Conservation (phyloP, 2,329 filamentous ascomycete species). For the Mariannaea sp. region DNA sequence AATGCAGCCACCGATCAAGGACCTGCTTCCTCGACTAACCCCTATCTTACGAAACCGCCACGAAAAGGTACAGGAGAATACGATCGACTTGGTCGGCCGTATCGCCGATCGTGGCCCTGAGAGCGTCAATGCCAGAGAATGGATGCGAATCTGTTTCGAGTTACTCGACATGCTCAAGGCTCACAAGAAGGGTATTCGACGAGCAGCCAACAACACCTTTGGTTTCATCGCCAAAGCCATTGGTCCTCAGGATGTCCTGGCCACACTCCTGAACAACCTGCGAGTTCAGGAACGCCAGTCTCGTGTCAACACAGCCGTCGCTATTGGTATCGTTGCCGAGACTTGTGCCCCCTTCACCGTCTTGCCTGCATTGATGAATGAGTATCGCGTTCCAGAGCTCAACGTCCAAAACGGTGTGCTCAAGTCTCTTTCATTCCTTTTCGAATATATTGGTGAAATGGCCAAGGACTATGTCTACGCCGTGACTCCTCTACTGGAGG, state of each 20-base stretch:
- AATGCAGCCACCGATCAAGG: slow-evolving; percentile 98
- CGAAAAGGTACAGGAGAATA: slow-evolving; percentile 99
- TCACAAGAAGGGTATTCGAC: slow-evolving; percentile 98
- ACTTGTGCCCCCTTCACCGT: slow-evolving; percentile 98
- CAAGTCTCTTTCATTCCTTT: slow-evolving; percentile 95
- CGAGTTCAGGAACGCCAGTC: slow-evolving; percentile 97
- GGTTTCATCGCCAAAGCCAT: slow-evolving; percentile 99
- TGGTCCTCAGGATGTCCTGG: slow-evolving; percentile 94
- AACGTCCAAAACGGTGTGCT: slow-evolving; percentile 99
- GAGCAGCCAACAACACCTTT: slow-evolving; percentile 98
- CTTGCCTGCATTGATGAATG: slow-evolving; percentile 98
- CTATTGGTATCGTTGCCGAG: slow-evolving; percentile 97
- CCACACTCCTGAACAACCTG: slow-evolving; percentile 93
- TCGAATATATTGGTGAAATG: slow-evolving; percentile 99
- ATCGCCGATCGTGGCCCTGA: slow-evolving; percentile 97
- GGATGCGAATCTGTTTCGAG: slow-evolving; percentile 99
- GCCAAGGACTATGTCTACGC: slow-evolving; percentile 99
- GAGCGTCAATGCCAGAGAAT: slow-evolving; percentile 94
- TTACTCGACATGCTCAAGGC: slow-evolving; percentile 98
- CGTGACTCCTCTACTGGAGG: slow-evolving; percentile 91
- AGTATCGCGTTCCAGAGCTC: slow-evolving; percentile 96
- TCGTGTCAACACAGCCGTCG: slow-evolving; percentile 96
- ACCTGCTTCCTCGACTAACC: slow-evolving; percentile 90
- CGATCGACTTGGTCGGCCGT: slow-evolving; percentile 95
- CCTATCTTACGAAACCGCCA: slow-evolving; percentile 98